Base-by-base conservation (phyloP, 345 rosid genomes). In the Euphorbia pulcherrima region DNA sequence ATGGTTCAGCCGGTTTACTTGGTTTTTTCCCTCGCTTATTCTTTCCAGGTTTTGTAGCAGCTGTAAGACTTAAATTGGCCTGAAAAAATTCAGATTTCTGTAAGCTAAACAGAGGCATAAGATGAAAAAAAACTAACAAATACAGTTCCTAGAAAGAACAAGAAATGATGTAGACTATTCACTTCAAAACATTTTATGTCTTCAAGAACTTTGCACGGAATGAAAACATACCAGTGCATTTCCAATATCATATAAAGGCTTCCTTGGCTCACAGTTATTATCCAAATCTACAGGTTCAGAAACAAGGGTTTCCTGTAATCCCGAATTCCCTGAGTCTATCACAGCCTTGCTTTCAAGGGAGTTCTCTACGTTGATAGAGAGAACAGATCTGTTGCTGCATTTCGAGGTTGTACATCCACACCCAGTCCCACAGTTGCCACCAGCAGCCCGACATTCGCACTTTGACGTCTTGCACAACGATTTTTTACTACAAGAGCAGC, bases 21-120 rank as follows among this genome's bases (percentile, higher is more conserved):
- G 67, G 23, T 60, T 80, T 82, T 24, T 71, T 56, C 57, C 65
- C 75, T 70, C 60, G 73, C 68, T 63, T 81, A 60, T 67, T 75
- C 14, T 67, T 68, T 14, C 71, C 77, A 27, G 79, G 76, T 62
- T 79, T 84, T 47, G 39, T 48, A 56, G 57, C 57, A 53, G 57
- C 57, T 21, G 28, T 53, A 24, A 81, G 78, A 78, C 70, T 64
- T 44, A 81, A 27, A 63, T 76, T 85, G 67, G 67, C 63, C 88
- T 84, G 83, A 41, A 33, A 10, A 28, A 8, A 65, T 65, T 55
- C 17, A 65, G 23, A 30, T 17, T 28, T 70, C 28, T 41, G n/a
- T 74, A 23, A 73, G 62, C 33, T 3, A 58, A 13, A 0, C 27
- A 35, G 18, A 26, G 6, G 26, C 17, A 23, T 18, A 52, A 4